phyloP scores from a whole-genome alignment of 441 rosid species.

The Manihot esculenta region DNA sequence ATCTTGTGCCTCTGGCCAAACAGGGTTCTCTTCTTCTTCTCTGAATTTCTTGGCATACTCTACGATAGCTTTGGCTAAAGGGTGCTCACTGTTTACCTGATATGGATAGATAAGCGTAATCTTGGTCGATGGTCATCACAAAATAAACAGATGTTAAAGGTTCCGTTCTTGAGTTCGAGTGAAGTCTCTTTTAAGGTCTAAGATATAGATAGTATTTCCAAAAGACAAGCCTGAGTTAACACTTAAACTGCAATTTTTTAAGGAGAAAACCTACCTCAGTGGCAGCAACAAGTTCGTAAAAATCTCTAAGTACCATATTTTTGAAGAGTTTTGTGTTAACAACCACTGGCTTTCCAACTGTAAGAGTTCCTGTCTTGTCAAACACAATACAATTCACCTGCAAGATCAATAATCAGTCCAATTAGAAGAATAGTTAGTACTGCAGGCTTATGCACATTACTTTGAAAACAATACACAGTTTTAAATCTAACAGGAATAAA shows the following conservation, averaged over 20 bases:
- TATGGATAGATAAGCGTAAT: constrained; percentile 1
- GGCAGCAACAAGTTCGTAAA: constrained; percentile 80
- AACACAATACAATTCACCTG: constrained; percentile 87
- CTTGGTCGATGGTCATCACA: neutral
- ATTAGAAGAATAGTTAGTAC: neutral
- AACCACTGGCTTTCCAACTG: constrained; percentile 82
- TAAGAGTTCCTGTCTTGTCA: constrained; percentile 96
- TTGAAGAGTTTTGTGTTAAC: constrained; percentile 63
- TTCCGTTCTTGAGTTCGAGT: too few relatives aligned
- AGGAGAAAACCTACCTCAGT: constrained; percentile 54
- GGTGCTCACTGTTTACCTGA: constrained; percentile 90
- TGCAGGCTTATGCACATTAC: neutral
- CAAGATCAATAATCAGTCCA: constrained; percentile 13
- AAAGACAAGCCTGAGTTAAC: neutral
- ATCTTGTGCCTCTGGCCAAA: constrained; percentile 77
- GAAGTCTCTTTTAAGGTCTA: too few relatives aligned
- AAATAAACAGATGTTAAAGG: neutral
- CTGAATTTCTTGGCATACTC: constrained; percentile 76
- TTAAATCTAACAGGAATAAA: too few relatives aligned
- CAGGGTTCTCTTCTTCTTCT: constrained; percentile 69
- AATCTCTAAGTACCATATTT: constrained; percentile 61
- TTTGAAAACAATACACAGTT: too few relatives aligned
- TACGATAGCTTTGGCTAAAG: constrained; percentile 80
- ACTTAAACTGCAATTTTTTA: constrained; percentile 1
- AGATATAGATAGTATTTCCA: neutral